These are phyloP conservation scores for Phialemonium atrogriseum DNA, from an alignment of 2,329 filamentous ascomycete species.

Conservation along the genomic window DNA sequence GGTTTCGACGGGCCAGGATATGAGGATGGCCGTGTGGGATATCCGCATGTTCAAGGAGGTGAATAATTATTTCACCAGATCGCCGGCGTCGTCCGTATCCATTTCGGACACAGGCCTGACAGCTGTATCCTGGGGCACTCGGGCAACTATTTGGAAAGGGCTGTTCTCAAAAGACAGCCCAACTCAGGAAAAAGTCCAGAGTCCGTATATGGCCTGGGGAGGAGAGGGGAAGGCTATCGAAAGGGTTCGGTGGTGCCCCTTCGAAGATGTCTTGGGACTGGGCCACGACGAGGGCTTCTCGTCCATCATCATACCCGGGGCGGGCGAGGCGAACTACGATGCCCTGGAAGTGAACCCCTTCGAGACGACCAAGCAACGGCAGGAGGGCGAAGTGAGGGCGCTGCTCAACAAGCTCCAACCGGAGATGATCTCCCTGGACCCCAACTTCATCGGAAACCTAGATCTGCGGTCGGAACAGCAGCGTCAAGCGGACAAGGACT, in stretches of 20 bases:
- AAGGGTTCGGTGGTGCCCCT: conserved; percentile 84
- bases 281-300: conserved; percentile 81
- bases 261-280: conserved; percentile 84
- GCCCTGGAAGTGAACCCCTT: conserved; percentile 90
- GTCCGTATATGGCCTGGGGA: conserved; percentile 89
- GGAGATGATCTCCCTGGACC: conserved; percentile 94
- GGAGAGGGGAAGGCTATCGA: conserved; percentile 77
- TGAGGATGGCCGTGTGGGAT: conserved; percentile 92
- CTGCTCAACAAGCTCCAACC: conserved; percentile 92
- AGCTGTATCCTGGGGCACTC: conserved; percentile 85
- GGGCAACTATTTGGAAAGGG: conserved; percentile 83
- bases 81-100: conserved; percentile 73
- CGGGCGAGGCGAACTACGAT: conserved; percentile 96
- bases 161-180: conserved; percentile 67
- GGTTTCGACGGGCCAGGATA: conserved; percentile 85
- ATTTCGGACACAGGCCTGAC: conserved; percentile 87
- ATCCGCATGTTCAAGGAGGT: conserved; percentile 91
- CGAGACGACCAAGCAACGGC: conserved; percentile 85
- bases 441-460: conserved; percentile 82
- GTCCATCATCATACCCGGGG: conserved; percentile 82
- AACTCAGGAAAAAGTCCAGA: conserved; percentile 72
- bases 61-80: conserved; percentile 75
- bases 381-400: conserved; percentile 82
- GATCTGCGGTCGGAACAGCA: conserved; percentile 75
- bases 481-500: conserved; percentile 66